Evolutionary conservation across 2,329 filamentous ascomycete species (phyloP), one percentile per base, ranked within the genome.

Genomic region (Alternaria postmessia): DNA sequence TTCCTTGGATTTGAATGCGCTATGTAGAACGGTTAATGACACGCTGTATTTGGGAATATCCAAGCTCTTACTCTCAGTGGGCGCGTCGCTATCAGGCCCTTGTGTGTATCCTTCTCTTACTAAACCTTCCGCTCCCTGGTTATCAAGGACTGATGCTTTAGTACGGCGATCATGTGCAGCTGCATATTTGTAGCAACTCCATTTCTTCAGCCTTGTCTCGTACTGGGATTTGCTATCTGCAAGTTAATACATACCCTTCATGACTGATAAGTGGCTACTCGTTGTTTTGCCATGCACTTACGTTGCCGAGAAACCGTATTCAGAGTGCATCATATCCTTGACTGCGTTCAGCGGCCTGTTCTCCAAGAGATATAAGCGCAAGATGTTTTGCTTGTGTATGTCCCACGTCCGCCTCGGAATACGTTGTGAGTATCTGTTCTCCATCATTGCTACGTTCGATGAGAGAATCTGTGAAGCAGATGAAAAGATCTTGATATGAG

Each of bases 401-500:
- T 46, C 2, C 26, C 43, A 46, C 4, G 7, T 24, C 24, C 4
- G 4, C 7, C 7, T 6, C 43, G 24, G 16, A 8, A 30, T 46
- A 7, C 43, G 43, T 18, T 6, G 24, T 16, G 43, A n/a, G 9
- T 46, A 46, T 1, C 1, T 5, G 4, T 7, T 30, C 1, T 46
- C 43, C 2, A 8, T 2, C 43, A 46, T 46, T 7, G 24, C 7
- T 30, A 11, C 16, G 22, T 18, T 46, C 2, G 16, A 24, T 2
- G 1, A 18, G 8, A 8, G 1, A 3, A 7, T 30, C 2, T 12
- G 16, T 46, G 7, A 3, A 2, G 16, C 43, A 18, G 28, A 14
- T 5, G 1, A 0, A 5, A 5, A 1, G 11, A 1, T 28, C 1
- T 2, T 4, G 41, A 24, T n/a, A 5, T n/a, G 6, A n/a, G 20